phyloP scores from a whole-genome alignment of 1,284 basidiomycete genomes.

The Pseudozyma pruni region DNA sequence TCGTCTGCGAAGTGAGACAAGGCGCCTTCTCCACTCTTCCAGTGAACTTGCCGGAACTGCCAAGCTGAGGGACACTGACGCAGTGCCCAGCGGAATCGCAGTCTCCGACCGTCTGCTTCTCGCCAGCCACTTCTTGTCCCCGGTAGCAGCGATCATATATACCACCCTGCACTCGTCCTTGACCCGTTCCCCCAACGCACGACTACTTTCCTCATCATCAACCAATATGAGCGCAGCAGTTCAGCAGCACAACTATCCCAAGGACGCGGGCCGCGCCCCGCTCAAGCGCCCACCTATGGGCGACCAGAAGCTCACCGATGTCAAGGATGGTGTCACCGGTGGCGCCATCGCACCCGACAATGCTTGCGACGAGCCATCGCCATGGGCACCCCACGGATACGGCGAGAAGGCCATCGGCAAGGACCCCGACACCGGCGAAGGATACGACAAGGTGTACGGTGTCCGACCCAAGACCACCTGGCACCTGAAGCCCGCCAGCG shows the following conservation, averaged over 20 bases:
- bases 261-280: slow-evolving; percentile 38
- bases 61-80: neutral
- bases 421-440: slow-evolving; percentile 48
- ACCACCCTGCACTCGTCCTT: slow-evolving; percentile 14
- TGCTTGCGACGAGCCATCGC: slow-evolving; percentile 60
- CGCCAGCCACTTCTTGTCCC: neutral
- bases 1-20: too few relatives aligned
- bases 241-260: slow-evolving; percentile 22
- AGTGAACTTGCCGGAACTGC: neutral
- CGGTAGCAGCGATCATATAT: slow-evolving; percentile 21
- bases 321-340: slow-evolving; percentile 8
- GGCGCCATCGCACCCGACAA: slow-evolving; percentile 59
- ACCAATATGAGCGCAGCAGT: slow-evolving; percentile 32
- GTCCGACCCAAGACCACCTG: slow-evolving; percentile 62
- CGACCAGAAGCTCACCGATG: slow-evolving; percentile 48
- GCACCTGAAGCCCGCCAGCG: slow-evolving; percentile 56
- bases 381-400: slow-evolving; percentile 51
- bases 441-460: slow-evolving; percentile 62
- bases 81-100: neutral
- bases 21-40: too few relatives aligned
- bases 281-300: slow-evolving; percentile 40
- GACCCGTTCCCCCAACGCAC: neutral
- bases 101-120: neutral
- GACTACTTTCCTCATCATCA: neutral
- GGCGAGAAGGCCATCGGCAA: slow-evolving; percentile 57